These are phyloP conservation scores for Mycosphaerelloides madeirae DNA, from an alignment of 2,329 filamentous ascomycete genomes.

Conservation along the genomic window DNA sequence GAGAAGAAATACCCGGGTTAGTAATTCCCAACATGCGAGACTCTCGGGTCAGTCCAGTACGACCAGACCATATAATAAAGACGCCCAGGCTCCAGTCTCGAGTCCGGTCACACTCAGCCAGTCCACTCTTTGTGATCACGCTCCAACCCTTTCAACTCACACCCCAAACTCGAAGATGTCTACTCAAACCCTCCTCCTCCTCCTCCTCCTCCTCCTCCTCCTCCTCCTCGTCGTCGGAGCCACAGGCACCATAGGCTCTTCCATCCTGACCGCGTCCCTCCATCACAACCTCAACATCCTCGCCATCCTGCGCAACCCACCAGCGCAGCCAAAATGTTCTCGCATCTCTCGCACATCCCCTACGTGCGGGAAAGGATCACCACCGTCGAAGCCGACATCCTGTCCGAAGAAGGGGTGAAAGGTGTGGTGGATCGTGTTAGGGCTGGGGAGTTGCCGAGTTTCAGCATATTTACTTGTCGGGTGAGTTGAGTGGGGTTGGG, in stretches of 20 bases:
- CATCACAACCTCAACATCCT: conserved; percentile 31
- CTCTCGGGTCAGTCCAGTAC: no score
- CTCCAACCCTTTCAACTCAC: no score
- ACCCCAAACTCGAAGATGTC: no score
- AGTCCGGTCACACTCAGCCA: no score
- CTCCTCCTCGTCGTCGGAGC: conserved; percentile 38
- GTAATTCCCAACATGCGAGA: no score
- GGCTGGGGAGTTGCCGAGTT: conserved; percentile 34
- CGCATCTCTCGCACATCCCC: conserved; percentile 25
- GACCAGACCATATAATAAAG: no score
- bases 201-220: no score
- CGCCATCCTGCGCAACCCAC: conserved; percentile 36
- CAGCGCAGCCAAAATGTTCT: conserved; percentile 33
- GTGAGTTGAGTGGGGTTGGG: no score
- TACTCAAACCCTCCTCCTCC: no score
- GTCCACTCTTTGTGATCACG: no score
- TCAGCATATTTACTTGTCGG: conserved; percentile 38
- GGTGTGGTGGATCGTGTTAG: conserved; percentile 34
- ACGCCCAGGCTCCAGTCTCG: no score
- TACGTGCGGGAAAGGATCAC: conserved; percentile 29
- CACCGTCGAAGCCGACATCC: conserved; percentile 32
- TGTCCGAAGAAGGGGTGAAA: conserved; percentile 29
- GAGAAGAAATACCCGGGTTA: no score
- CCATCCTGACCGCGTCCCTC: conserved; percentile 32
- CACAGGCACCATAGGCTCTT: conserved; percentile 38